Evolutionary conservation across 176 grass and related monocot species (phyloP), one percentile per base, ranked within the genome.

Genomic region (Oryza australiensis): DNA sequence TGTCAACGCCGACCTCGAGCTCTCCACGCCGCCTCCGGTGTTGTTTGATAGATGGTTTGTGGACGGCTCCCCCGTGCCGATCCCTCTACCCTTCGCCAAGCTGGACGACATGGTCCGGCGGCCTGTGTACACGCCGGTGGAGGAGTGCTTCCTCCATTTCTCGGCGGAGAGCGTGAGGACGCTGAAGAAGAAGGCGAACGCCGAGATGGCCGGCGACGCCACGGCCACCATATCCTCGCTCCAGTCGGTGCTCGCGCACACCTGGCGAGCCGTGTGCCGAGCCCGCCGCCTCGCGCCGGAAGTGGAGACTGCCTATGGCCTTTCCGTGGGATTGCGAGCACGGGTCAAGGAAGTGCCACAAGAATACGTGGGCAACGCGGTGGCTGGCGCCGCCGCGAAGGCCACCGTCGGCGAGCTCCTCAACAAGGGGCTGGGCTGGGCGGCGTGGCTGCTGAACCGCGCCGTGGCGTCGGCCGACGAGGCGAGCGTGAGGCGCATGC

Each of bases 211-310:
- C 75, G 62, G 46, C 40, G 20, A 0, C 27, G 51, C 18, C 18
- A 38, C 26, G 11, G 62, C 70, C 73, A 62, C 27, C 64, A 87
- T 91, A 60, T 91, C 89, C 9, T 84, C 85, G 9, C 86, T 91
- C n/a, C 89, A 85, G 67, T 74, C 89, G 0, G 26, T 88, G 81
- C 82, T 86, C 38, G 81, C 85, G 7, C 71, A 73, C 74, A 15
- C 77, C 12, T 91, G 89, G 89, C 74, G 80, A 0, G 76, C 40
- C 0, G 73, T 84, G 27, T 72, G 76, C 0, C 85, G 85, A 14
- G 85, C 85, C 22, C 64, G 81, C 23, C 27, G 12, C 37, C 66
- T 84, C 29, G 9, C 79, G 18, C 76, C 49, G 11, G 3, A 38
- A 22, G 29, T 60, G 23, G 80, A 73, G 62, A 87, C 81, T 13